Conservation (phyloP, 2,329 filamentous ascomycete species). For the Exophiala calicioides region DNA sequence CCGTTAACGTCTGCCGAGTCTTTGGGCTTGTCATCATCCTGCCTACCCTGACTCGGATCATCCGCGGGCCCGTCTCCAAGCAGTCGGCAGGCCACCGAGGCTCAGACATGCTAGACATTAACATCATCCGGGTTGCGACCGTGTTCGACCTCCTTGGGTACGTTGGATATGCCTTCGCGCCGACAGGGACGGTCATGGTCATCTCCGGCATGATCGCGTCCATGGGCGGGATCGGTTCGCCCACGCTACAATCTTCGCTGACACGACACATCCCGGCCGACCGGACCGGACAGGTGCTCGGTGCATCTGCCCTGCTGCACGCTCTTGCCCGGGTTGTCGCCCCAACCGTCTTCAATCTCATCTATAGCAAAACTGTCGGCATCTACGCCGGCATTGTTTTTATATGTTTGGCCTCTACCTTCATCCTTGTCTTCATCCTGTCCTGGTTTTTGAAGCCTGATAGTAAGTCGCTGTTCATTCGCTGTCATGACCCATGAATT, state of each 20-base stretch:
- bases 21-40: constrained; percentile 72
- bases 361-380: constrained; percentile 80
- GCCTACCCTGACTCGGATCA: constrained; percentile 73
- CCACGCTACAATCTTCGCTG: constrained; percentile 78
- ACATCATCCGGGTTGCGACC: constrained; percentile 72
- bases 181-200: constrained; percentile 65
- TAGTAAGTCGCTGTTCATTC: constrained; percentile 57
- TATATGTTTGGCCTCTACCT: constrained; percentile 68
- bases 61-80: constrained; percentile 53
- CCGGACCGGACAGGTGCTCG: constrained; percentile 80
- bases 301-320: constrained; percentile 83
- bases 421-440: constrained; percentile 64
- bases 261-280: constrained; percentile 90
- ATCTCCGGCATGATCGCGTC: constrained; percentile 71
- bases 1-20: constrained; percentile 76
- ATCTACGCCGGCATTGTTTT: constrained; percentile 81
- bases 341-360: constrained; percentile 79
- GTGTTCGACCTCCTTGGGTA: constrained; percentile 75
- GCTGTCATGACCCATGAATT: not conserved
- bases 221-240: constrained; percentile 80
- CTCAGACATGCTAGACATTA: constrained; percentile 75
- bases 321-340: constrained; percentile 76
- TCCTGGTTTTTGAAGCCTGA: constrained; percentile 73
- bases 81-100: constrained; percentile 59
- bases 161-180: constrained; percentile 70